phyloP scores from a whole-genome alignment of 1,284 basidiomycete genomes.

The Austroboletus niveus region DNA sequence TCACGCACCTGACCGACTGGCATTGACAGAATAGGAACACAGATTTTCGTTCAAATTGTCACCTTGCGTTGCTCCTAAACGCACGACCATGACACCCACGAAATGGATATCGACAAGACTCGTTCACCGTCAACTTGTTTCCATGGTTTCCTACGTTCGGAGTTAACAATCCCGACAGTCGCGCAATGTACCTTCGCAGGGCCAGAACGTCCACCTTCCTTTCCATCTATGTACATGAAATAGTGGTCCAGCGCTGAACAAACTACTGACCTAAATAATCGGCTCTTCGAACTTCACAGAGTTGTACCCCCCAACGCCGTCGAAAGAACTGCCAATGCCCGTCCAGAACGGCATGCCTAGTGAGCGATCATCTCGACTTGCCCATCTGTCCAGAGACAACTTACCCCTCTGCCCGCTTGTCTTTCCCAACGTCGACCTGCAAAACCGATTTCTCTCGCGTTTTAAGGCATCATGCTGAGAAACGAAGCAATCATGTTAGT shows the following conservation, averaged over 20 bases:
- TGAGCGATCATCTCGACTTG: neutral
- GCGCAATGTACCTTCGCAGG: slow-evolving; percentile 16
- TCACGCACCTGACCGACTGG: neutral
- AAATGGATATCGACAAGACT: slow-evolving; percentile 1
- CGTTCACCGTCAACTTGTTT: slow-evolving; percentile 1
- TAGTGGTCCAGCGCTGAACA: neutral
- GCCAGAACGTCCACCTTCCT: neutral
- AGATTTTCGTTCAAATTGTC: neutral
- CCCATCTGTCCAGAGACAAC: neutral
- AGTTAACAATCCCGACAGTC: slow-evolving; percentile 13
- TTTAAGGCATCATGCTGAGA: too few species aligned
- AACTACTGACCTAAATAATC: neutral
- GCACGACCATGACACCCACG: neutral
- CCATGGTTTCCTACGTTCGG: slow-evolving; percentile 8
- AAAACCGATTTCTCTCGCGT: too few species aligned
- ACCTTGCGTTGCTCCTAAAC: neutral
- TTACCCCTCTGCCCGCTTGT: neutral
- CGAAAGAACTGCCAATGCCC: neutral
- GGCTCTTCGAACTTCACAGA: neutral
- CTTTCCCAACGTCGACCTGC: neutral
- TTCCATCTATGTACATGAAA: neutral
- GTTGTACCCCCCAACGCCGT: neutral
- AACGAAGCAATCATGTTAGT: too few species aligned
- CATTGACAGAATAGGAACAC: slow-evolving; percentile 1
- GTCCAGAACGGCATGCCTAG: neutral